Evolutionary conservation across 2,329 filamentous ascomycete species (phyloP).

Genomic region (Aspergillus tanneri): DNA sequence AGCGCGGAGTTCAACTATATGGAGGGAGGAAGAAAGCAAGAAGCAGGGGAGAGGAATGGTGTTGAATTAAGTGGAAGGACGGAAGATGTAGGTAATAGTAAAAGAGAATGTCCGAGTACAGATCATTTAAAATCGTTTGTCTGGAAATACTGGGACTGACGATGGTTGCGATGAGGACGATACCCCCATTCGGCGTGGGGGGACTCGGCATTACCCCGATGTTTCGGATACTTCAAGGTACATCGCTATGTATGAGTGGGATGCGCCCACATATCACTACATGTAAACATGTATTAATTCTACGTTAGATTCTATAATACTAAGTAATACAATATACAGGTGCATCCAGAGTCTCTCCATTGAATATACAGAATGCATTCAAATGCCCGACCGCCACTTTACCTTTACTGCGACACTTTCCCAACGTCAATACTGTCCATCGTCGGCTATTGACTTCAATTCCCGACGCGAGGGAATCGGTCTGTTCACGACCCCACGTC

Average conservation of each 20-base stretch:
- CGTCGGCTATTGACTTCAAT: conserved; percentile 23
- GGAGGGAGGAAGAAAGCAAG: neutral
- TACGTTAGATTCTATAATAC: too few relatives aligned
- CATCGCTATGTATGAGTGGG: too few relatives aligned
- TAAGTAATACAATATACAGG: too few relatives aligned
- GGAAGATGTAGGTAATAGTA: neutral
- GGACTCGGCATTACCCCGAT: neutral
- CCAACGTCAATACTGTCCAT: too few relatives aligned
- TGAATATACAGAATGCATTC: too few relatives aligned
- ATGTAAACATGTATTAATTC: too few relatives aligned
- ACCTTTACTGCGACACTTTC: too few relatives aligned
- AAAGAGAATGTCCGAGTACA: conserved; percentile 6
- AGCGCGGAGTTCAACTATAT: conserved; percentile 8
- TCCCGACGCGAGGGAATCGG: conserved; percentile 22
- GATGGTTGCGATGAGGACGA: neutral
- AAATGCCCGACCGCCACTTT: too few relatives aligned
- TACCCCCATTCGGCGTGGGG: conserved; percentile 7
- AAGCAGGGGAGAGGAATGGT: neutral
- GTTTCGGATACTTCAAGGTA: neutral
- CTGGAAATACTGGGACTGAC: neutral
- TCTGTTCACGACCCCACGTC: conserved; percentile 21
- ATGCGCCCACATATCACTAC: too few relatives aligned
- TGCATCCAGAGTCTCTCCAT: too few relatives aligned
- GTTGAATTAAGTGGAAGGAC: conserved; percentile 3
- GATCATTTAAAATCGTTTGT: conserved; percentile 1